These are phyloP conservation scores for Eudorina sp. DNA, from an alignment of 139 green algal species.

Conservation along the genomic window DNA sequence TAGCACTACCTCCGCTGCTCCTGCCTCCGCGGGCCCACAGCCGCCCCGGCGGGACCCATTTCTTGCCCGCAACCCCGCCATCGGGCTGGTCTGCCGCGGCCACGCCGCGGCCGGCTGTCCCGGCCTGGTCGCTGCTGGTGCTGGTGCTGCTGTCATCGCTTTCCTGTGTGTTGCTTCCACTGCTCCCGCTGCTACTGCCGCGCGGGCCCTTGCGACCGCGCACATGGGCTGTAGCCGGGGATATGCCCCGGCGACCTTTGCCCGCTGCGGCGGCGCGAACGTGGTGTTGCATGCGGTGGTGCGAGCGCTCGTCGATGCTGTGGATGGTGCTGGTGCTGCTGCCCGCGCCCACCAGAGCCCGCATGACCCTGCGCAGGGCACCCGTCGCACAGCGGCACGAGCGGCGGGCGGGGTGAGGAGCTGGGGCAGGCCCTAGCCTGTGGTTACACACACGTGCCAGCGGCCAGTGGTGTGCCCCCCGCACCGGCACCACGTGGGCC, in stretches of 20 bases:
- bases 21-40: constrained; percentile 18
- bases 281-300: background rate
- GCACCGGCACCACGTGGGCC: too few relatives aligned
- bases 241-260: background rate
- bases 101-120: background rate
- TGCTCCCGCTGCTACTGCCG: background rate
- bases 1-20: background rate
- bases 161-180: background rate
- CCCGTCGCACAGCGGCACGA: too few relatives aligned
- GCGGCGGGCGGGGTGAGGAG: too few relatives aligned
- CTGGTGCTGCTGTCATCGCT: background rate
- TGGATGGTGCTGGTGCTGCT: background rate
- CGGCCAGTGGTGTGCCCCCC: too few relatives aligned
- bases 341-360: background rate
- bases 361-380: constrained; percentile 31
- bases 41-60: background rate
- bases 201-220: background rate
- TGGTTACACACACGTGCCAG: too few relatives aligned
- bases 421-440: too few relatives aligned
- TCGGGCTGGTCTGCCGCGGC: background rate
- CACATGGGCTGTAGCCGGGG: background rate
- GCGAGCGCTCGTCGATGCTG: background rate
- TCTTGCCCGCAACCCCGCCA: background rate
- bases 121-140: background rate
- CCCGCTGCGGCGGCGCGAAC: too few relatives aligned